Conservation (phyloP, 2,329 filamentous ascomycete species). For the Hypocreales sp. region DNA sequence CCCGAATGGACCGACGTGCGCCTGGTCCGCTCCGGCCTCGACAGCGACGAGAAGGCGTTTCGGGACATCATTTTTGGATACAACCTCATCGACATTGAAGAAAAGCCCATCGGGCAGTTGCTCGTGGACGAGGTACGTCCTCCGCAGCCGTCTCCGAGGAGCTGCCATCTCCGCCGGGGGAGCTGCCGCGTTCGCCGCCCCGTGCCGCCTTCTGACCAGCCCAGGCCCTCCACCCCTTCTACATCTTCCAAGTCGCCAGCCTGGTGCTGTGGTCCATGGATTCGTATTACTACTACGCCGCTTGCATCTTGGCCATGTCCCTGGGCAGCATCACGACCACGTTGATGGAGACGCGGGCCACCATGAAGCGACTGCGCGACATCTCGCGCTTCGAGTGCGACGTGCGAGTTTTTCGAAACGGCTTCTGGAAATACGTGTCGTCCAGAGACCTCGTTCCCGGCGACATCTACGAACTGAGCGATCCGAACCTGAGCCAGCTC, state of each 20-base stretch:
- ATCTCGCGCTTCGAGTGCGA: conserved; percentile 94
- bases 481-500: conserved; percentile 75
- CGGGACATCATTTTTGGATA: conserved; percentile 77
- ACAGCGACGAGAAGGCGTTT: conserved; percentile 73
- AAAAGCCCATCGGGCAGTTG: conserved; percentile 71
- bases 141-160: background rate
- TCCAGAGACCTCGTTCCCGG: conserved; percentile 86
- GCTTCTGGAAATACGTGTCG: conserved; percentile 84
- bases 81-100: conserved; percentile 84
- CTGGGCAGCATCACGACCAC: conserved; percentile 83
- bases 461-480: conserved; percentile 92
- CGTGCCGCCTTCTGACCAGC: background rate
- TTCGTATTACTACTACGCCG: conserved; percentile 94
- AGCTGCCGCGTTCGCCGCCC: too few relatives aligned
- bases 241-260: conserved; percentile 94
- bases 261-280: conserved; percentile 89
- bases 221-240: conserved; percentile 88
- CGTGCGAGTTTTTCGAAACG: conserved; percentile 80
- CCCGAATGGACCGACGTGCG: conserved; percentile 71
- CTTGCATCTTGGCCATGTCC: conserved; percentile 90
- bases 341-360: conserved; percentile 78
- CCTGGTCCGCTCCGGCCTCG: conserved; percentile 61
- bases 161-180: background rate
- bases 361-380: conserved; percentile 78
- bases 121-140: conserved; percentile 65